Evolutionary conservation across 1,139 yeast genomes (phyloP), one percentile per base, ranked within the genome.

Genomic region (Kazachstania sp.): DNA sequence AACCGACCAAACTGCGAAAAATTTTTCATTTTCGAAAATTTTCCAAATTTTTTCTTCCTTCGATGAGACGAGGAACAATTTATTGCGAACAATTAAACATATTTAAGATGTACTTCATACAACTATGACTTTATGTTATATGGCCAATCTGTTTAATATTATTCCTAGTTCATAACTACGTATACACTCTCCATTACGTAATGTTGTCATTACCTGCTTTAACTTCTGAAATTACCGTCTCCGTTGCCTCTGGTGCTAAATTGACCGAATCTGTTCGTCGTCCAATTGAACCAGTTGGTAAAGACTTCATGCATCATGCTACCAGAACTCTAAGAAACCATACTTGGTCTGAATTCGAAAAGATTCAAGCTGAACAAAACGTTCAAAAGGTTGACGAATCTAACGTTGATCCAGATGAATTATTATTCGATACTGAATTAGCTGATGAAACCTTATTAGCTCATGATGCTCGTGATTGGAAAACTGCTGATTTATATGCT

Each of bases 401-500:
- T 18, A 76, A 72, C 58, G 88, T 81, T 54, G 94, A 81, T 48
- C 86, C 81, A 58, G 77, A 81, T 57, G 88, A 85, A 46, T 78
- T 79, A 55, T 86, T 84, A 58, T 83, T 82, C 45, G 95, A 86
- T 65, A 83, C 79, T 56, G 90, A 83, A 54, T 90, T 86, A 52
- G 73, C 74, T 52, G 77, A 74, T 54, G 78, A 73, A 44, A 83
- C 78, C 45, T 75, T 92, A 70, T 78, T 90, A 60, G 73, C 76
- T 39, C 94, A 86, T 61, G 97, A 92, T 66, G 97, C 98, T 63
- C 85, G 95, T 77, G 96, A 92, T 67, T 92, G 98, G 98, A 92
- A 92, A 72, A 74, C 83, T 46, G 95, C 95, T 57, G 97, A 92
- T 70, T 85, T 92, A 70, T 92, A 92, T 65, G 95, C 95, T 48